phyloP scores from a whole-genome alignment of 108 stramenopile genomes.

The Skeletonema marinoi region DNA sequence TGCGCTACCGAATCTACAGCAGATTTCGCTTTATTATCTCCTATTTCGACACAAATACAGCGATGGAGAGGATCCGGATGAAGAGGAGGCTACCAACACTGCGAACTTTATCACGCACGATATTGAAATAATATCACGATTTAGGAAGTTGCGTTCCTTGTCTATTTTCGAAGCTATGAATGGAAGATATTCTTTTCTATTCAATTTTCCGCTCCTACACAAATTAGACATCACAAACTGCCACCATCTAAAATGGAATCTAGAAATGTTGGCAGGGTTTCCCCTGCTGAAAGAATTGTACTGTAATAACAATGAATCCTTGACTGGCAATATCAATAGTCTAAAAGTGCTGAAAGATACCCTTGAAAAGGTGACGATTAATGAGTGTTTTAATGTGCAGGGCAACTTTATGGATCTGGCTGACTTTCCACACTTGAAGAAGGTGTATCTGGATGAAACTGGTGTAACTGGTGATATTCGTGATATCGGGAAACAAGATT shows the following conservation, averaged over 20 bases:
- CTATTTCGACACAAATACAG: neutral
- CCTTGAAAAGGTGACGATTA: neutral
- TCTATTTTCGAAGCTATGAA: no score
- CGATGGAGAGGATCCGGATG: neutral
- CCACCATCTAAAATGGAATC: neutral
- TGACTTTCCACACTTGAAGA: no score
- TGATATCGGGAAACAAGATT: no score
- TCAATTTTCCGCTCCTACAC: neutral
- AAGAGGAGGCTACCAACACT: neutral
- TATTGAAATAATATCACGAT: neutral
- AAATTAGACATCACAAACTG: no score
- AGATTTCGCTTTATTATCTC: neutral
- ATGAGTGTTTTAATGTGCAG: no score
- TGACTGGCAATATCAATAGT: neutral
- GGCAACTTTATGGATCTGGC: no score
- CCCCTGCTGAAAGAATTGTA: constrained; percentile 4
- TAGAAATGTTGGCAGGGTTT: constrained; percentile 1
- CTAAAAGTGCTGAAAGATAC: neutral
- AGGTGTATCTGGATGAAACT: no score
- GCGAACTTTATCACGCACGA: neutral
- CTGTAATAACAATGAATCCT: neutral
- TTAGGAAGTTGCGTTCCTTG: neutral
- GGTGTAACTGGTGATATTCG: no score
- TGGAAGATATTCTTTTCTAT: neutral
- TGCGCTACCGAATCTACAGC: constrained; percentile 1